These are phyloP conservation scores for Yarrowia hollandica DNA, from an alignment of 805 yeast species.

Conservation along the genomic window DNA sequence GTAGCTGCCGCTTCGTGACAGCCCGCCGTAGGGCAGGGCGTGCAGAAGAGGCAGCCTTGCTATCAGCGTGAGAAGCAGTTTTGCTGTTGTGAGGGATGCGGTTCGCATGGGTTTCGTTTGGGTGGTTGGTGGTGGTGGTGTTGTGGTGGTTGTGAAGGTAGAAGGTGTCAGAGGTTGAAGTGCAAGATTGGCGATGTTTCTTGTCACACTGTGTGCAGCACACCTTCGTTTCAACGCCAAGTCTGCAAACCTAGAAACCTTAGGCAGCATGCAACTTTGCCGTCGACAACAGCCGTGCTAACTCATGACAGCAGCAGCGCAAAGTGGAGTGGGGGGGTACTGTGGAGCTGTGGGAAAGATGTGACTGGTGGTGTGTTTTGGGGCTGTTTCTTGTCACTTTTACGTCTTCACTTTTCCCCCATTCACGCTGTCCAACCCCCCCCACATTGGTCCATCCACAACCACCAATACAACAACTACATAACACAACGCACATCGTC, in stretches of 20 bases:
- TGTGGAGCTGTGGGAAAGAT: too few species aligned
- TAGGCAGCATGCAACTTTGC: slow-evolving; percentile 8
- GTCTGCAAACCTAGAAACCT: slow-evolving; percentile 8
- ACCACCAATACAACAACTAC: too few species aligned
- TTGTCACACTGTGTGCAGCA: too few species aligned
- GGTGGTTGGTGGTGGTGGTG: not conserved
- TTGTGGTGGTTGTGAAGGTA: not conserved
- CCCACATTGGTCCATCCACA: too few species aligned
- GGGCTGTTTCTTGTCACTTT: not conserved
- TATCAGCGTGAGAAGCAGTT: slow-evolving; percentile 26
- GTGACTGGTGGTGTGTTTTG: too few species aligned
- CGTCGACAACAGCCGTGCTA: slow-evolving; percentile 13
- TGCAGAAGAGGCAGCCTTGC: slow-evolving; percentile 29
- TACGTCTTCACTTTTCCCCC: too few species aligned
- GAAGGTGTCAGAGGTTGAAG: too few species aligned
- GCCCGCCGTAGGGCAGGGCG: slow-evolving; percentile 23
- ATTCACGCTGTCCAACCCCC: too few species aligned
- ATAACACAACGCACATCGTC: not conserved
- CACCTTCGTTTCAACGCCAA: slow-evolving; percentile 10
- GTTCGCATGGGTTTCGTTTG: slow-evolving; percentile 2
- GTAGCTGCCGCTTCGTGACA: slow-evolving; percentile 23
- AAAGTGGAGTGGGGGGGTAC: too few species aligned
- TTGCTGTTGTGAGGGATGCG: slow-evolving; percentile 25
- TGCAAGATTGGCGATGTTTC: not conserved
- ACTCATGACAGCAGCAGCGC: too few species aligned